These are phyloP conservation scores for Tylopilus vinaceipallidus DNA, from an alignment of 768 basidiomycete species.

Conservation along the genomic window DNA sequence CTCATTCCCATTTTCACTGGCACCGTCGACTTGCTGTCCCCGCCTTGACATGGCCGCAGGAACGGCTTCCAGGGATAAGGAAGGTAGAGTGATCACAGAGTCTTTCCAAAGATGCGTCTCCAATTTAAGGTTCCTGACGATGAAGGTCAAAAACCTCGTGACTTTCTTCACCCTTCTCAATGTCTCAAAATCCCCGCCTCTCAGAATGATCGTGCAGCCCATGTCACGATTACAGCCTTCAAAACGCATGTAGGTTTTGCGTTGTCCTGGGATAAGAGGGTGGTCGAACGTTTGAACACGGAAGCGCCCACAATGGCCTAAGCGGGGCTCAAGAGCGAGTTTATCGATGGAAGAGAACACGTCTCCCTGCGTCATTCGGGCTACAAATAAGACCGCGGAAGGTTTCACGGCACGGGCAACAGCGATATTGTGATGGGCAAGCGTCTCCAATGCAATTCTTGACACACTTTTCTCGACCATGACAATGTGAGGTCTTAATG, in stretches of 20 bases:
- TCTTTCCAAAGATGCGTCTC: slow-evolving; percentile 95
- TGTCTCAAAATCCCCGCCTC: slow-evolving; percentile 82
- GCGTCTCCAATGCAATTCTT: slow-evolving; percentile 81
- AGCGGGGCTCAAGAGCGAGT: slow-evolving; percentile 80
- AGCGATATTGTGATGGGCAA: slow-evolving; percentile 81
- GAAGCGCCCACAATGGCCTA: slow-evolving; percentile 86
- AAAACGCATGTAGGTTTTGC: slow-evolving; percentile 98
- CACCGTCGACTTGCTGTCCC: slow-evolving; percentile 25
- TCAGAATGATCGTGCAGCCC: slow-evolving; percentile 91
- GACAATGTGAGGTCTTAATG: slow-evolving; percentile 87
- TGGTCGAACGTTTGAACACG: slow-evolving; percentile 94
- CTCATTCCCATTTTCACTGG: slow-evolving; percentile 21
- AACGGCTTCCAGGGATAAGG: slow-evolving; percentile 62
- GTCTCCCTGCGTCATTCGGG: slow-evolving; percentile 94
- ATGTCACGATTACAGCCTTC: slow-evolving; percentile 92
- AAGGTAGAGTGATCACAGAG: slow-evolving; percentile 72
- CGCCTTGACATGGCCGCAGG: slow-evolving; percentile 37
- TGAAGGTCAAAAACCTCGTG: slow-evolving; percentile 87
- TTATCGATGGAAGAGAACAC: slow-evolving; percentile 96
- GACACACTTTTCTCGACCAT: slow-evolving; percentile 92
- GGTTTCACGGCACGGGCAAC: slow-evolving; percentile 89
- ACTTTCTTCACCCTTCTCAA: slow-evolving; percentile 88
- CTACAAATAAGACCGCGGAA: slow-evolving; percentile 81
- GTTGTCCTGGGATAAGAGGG: slow-evolving; percentile 84
- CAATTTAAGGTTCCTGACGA: slow-evolving; percentile 89